Evolutionary conservation across 1,284 basidiomycete species (phyloP), one percentile per base, ranked within the genome.

Genomic region (Puccinia coronata): DNA sequence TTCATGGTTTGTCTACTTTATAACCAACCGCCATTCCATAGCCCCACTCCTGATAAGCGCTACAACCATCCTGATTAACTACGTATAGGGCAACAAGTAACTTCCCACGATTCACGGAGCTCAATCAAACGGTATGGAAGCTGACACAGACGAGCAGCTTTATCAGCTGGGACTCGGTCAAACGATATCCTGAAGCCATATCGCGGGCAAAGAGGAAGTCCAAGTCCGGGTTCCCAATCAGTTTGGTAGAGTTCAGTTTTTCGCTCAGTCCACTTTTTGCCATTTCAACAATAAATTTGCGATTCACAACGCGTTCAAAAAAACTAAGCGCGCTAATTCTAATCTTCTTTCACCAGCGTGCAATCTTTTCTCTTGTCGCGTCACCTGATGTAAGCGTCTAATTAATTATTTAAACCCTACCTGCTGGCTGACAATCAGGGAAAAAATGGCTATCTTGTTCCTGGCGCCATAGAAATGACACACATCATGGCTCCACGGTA

Each of bases 211-310:
- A 69, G 67, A 49, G 18, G 39, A 79, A 79, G 25, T 49, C 43
- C 8, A 69, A 79, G 53, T 63, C 76, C 18, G 76, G 76, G 23
- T 79, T 79, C 49, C 76, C 76, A 23, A 49, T 49, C n/a, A 79
- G 76, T 41, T 41, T 79, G 25, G 76, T 69, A 23, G 76, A 79
- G 74, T 77, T 67, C 0, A 67, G 59, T 36, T n/a, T n/a, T 14
- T 34, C 12, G 31, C 23, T 16, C 20, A 6, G 25, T 53, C 47
- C 41, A 11, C 41, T 3, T 11, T 49, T 12, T 57, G 36, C 59
- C 43, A 25, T 31, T 2, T 65, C 34, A n/a, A n/a, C n/a, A n/a
- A n/a, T n/a, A n/a, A n/a, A n/a, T n/a, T n/a, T n/a, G n/a, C n/a
- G n/a, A n/a, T 23, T 25, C 31, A 2, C 20, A 20, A 49, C 34